Evolutionary conservation across 2,329 filamentous ascomycete genomes (phyloP), one percentile per base, ranked within the genome.

Genomic region (Penicillium verrucosum): DNA sequence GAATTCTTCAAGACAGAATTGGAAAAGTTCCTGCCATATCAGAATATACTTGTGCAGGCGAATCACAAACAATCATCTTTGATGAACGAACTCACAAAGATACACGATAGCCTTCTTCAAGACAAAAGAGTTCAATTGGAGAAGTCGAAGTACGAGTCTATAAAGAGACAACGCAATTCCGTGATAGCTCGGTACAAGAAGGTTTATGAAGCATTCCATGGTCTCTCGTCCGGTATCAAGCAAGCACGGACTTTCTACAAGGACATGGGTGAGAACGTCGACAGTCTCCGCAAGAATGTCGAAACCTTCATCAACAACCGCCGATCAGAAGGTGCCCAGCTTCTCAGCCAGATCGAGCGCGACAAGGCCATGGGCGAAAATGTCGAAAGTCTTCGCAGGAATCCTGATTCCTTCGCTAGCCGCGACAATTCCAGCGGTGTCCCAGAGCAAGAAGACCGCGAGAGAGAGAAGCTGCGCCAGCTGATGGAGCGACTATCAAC

Each of bases 401-500:
- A 97, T 67, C 93, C 99, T 1, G 93, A 97, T 63, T 89, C 89
- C 0, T 99, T 99, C 75, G 92, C 97, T 62, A 99, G 97, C 73
- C 85, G 94, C 49, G 44, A 46, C 5, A 16, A 36, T 5, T 25
- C 85, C 5, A 84, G 82, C 49, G 87, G 78, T 37, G 76, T 78
- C 23, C 75, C 75, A n/a, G 76, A 75, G 30, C 78, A 82, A 55
- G 91, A 92, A 32, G 92, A 96, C 66, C 82, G 89, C 51, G 93
- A 97, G 72, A 87, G 90, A 55, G 91, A 96, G 68, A 85, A 93
- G 54, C 78, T 99, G 54, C 86, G 90, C 56, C 89, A 89, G 41
- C 79, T 99, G 40, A 97, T 99, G 94, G 92, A 97, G 69, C 86
- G 92, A 52, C 93, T 97, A 86, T 92, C 92, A 1, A 88, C 97